These are phyloP conservation scores for Athelia sp. DNA, from an alignment of 1,284 basidiomycete species.

Conservation along the genomic window DNA sequence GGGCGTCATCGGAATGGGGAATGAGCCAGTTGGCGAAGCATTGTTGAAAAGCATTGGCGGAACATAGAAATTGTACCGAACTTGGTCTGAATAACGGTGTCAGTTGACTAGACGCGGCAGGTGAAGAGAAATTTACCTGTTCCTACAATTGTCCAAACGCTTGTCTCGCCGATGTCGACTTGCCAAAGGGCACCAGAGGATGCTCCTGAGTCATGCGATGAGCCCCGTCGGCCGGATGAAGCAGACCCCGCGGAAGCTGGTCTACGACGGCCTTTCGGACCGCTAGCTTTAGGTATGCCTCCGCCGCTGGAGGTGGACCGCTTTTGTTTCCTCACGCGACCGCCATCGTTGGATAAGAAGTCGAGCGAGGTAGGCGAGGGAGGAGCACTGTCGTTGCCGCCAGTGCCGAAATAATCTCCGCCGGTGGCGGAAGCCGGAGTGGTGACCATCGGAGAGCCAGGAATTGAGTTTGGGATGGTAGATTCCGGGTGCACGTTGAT, in stretches of 20 bases:
- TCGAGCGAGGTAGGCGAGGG: constrained; percentile 59
- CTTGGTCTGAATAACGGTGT: constrained; percentile 55
- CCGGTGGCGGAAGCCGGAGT: constrained; percentile 55
- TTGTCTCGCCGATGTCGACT: constrained; percentile 84
- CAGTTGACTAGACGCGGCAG: constrained; percentile 9
- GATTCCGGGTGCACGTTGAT: constrained; percentile 38
- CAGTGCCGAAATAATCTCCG: constrained; percentile 61
- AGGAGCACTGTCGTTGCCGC: constrained; percentile 54
- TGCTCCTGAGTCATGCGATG: constrained; percentile 57
- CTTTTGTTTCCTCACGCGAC: constrained; percentile 73
- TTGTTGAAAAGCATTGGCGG: constrained; percentile 80
- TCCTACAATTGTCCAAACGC: constrained; percentile 91
- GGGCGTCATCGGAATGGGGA: constrained; percentile 74
- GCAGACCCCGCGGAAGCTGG: constrained; percentile 73
- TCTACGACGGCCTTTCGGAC: constrained; percentile 59
- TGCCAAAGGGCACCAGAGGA: constrained; percentile 81
- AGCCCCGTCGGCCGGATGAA: constrained; percentile 57
- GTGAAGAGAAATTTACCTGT: constrained; percentile 50
- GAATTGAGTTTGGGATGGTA: constrained; percentile 57
- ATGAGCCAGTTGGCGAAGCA: constrained; percentile 57
- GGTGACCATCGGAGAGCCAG: constrained; percentile 62
- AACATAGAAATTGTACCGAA: constrained; percentile 89
- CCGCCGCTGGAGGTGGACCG: constrained; percentile 71
- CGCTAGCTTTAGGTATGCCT: constrained; percentile 50
- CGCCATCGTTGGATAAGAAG: constrained; percentile 73